phyloP scores from a whole-genome alignment of 495 filamentous ascomycete genomes.

The Geoglossum glabrum region DNA sequence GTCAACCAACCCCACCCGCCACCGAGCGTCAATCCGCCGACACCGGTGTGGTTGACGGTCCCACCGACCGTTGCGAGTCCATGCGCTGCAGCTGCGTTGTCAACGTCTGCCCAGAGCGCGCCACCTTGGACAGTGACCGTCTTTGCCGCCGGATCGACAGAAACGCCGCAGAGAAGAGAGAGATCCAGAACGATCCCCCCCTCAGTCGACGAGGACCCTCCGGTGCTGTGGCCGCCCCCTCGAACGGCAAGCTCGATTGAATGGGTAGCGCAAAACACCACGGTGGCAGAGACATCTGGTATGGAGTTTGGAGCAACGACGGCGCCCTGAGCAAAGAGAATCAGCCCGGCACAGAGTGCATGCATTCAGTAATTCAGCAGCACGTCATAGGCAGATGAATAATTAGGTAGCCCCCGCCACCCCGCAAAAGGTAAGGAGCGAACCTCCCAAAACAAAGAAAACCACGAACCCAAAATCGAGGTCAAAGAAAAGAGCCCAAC shows the following conservation, averaged over 20 bases:
- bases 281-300: conserved; percentile 20
- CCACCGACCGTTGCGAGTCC: conserved; percentile 37
- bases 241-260: conserved; percentile 27
- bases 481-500: too few species aligned
- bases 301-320: conserved; percentile 21
- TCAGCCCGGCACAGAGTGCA: too few species aligned
- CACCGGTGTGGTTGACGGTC: conserved; percentile 37
- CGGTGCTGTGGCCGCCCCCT: conserved; percentile 32
- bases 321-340: too few species aligned
- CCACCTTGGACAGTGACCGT: conserved; percentile 33
- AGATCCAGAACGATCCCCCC: conserved; percentile 37
- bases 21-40: conserved; percentile 37
- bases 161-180: conserved; percentile 27
- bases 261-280: conserved; percentile 25
- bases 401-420: too few species aligned
- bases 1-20: conserved; percentile 36
- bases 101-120: conserved; percentile 34
- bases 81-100: conserved; percentile 25
- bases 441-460: too few species aligned
- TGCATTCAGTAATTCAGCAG: too few species aligned
- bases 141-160: conserved; percentile 22
- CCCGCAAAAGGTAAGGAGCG: too few species aligned
- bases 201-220: conserved; percentile 27
- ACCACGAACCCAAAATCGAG: too few species aligned
- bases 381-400: too few species aligned